Conservation (phyloP, 73 alveolate genomes). For the Tetrahymena malaccensis region DNA sequence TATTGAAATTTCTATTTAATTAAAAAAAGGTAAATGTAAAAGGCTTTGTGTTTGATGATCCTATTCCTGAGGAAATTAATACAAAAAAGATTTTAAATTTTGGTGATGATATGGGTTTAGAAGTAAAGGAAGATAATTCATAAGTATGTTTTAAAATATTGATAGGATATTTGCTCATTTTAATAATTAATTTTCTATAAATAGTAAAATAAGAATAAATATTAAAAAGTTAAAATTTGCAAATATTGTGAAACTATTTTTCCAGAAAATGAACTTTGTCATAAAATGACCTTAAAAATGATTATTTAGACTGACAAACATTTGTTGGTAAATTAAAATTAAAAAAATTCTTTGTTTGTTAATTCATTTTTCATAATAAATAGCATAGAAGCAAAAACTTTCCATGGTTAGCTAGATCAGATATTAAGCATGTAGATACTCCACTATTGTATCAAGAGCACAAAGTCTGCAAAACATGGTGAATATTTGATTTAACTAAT, state of each 20-base stretch:
- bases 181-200: background rate
- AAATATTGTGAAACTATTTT: constrained; percentile 57
- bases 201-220: background rate
- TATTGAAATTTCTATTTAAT: background rate
- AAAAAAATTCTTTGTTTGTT: background rate
- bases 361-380: background rate
- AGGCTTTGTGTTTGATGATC: constrained; percentile 37
- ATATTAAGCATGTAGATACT: constrained; percentile 41
- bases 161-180: background rate
- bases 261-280: constrained; percentile 47
- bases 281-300: constrained; percentile 70
- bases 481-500: background rate
- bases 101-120: constrained; percentile 35
- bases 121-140: constrained; percentile 40
- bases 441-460: constrained; percentile 55
- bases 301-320: constrained; percentile 64
- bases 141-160: background rate
- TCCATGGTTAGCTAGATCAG: constrained; percentile 58
- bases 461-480: constrained; percentile 55
- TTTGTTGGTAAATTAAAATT: background rate
- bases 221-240: constrained; percentile 51
- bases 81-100: constrained; percentile 16
- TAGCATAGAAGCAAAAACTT: constrained; percentile 47
- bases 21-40: background rate
- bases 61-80: constrained; percentile 31